These are phyloP conservation scores for Ogataea thermomethanolica DNA, from an alignment of 805 yeast species.

Conservation along the genomic window DNA sequence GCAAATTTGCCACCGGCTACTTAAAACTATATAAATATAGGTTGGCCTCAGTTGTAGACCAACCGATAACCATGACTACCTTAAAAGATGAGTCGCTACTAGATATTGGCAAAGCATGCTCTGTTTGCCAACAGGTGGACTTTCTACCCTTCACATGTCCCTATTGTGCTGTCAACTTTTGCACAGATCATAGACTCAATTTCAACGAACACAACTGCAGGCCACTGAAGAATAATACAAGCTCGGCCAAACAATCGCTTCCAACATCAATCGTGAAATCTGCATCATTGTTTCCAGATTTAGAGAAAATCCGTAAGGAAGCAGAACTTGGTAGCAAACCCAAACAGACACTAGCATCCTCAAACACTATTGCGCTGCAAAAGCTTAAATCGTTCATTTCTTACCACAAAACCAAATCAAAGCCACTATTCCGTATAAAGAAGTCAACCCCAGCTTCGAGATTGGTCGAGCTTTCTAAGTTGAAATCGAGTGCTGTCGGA, in stretches of 20 bases:
- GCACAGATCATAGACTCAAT: slow-evolving; percentile 47
- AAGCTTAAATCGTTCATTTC: slow-evolving; percentile 23
- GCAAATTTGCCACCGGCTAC: slow-evolving; percentile 10
- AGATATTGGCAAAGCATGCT: slow-evolving; percentile 58
- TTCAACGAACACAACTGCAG: slow-evolving; percentile 33
- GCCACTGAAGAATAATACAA: slow-evolving; percentile 7
- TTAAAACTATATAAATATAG: slow-evolving; percentile 2
- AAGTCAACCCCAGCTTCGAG: slow-evolving; percentile 22
- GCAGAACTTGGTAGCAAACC: slow-evolving; percentile 30
- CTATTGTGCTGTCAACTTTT: slow-evolving; percentile 38
- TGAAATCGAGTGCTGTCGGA: slow-evolving; percentile 51
- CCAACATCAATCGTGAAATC: slow-evolving; percentile 37
- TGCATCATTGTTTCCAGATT: slow-evolving; percentile 49
- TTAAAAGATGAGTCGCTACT: slow-evolving; percentile 37
- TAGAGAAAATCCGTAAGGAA: slow-evolving; percentile 38
- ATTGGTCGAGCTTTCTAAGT: slow-evolving; percentile 35
- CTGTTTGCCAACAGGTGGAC: slow-evolving; percentile 49
- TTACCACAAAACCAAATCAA: slow-evolving; percentile 9
- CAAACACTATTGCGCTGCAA: slow-evolving; percentile 20
- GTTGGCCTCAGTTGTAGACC: neutral
- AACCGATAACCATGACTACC: slow-evolving; percentile 11
- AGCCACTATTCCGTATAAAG: slow-evolving; percentile 8
- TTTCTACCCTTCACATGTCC: slow-evolving; percentile 56
- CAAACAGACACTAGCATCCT: slow-evolving; percentile 15
- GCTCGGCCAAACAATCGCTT: slow-evolving; percentile 9